Percentiles rank a stretch among this genome's conserved stretches.
These are phyloP conservation scores for Rhizopogon vesiculosus DNA, from an alignment of 768 basidiomycete species.

Conservation along the genomic window DNA sequence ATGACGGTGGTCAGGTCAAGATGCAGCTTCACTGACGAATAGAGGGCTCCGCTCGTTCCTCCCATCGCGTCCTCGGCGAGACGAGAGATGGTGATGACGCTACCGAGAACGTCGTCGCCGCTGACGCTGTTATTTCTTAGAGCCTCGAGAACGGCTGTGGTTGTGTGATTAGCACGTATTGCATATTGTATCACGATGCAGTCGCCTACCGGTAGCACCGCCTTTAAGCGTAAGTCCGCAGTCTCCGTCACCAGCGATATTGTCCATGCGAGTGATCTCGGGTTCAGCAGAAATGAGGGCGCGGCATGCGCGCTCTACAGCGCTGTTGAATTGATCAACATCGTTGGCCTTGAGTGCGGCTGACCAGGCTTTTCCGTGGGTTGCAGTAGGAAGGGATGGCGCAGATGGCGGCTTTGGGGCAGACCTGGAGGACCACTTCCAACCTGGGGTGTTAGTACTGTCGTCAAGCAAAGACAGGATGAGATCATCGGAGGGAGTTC, in stretches of 20 bases:
- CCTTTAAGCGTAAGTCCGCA: constrained; percentile 66
- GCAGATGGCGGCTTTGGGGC: constrained; percentile 27
- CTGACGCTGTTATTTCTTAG: constrained; percentile 51
- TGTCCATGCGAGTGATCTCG: constrained; percentile 89
- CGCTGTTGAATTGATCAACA: constrained; percentile 44
- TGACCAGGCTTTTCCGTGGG: constrained; percentile 1
- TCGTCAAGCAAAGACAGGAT: constrained; percentile 72
- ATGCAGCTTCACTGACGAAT: constrained; percentile 57
- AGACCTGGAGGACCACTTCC: constrained; percentile 68
- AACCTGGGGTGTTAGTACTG: constrained; percentile 66
- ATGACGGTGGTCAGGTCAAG: background rate
- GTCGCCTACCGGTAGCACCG: constrained; percentile 60
- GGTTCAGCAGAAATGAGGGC: constrained; percentile 75
- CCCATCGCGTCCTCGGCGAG: constrained; percentile 85
- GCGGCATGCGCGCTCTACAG: constrained; percentile 55
- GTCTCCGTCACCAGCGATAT: constrained; percentile 88
- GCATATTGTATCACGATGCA: background rate
- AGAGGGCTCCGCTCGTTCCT: constrained; percentile 86
- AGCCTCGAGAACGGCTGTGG: constrained; percentile 54
- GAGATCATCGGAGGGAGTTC: constrained; percentile 32
- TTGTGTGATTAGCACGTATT: constrained; percentile 3
- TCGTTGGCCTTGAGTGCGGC: constrained; percentile 35
- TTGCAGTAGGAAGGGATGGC: constrained; percentile 8
- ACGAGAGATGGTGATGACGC: constrained; percentile 64
- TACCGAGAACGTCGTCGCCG: constrained; percentile 60